Evolutionary conservation across 148 eudicot species (phyloP).

Genomic region (Heliosperma pusillum): DNA sequence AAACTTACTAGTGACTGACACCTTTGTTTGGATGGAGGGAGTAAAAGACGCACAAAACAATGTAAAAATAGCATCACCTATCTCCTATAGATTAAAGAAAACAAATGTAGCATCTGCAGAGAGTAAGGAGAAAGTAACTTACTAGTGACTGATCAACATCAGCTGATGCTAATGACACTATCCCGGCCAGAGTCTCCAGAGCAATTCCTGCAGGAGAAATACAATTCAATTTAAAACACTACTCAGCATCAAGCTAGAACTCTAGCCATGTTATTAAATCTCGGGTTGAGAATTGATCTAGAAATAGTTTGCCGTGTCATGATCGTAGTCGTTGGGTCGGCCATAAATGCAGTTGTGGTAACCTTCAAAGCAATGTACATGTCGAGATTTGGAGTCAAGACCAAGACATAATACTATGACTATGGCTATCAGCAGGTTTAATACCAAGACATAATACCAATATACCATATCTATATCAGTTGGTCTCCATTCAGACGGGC

Average conservation of each 20-base stretch:
- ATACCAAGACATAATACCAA: no score
- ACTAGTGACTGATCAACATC: constrained; percentile 77
- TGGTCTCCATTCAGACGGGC: no score
- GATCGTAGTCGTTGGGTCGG: neutral
- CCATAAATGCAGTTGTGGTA: neutral
- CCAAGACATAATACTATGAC: neutral
- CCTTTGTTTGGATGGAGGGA: no score
- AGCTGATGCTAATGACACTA: constrained; percentile 66
- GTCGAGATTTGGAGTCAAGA: neutral
- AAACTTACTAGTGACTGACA: neutral
- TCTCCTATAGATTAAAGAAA: neutral
- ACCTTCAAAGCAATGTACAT: neutral
- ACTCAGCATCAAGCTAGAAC: constrained; percentile 4
- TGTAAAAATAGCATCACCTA: neutral
- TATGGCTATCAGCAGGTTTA: neutral
- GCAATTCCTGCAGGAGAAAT: constrained; percentile 62
- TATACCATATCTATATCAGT: no score
- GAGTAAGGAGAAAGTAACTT: constrained; percentile 19
- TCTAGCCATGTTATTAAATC: neutral
- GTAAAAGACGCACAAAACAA: no score
- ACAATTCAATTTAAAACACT: neutral
- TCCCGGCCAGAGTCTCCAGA: constrained; percentile 80
- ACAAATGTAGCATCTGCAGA: neutral
- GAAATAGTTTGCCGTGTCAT: neutral
- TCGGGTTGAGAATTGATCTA: neutral